Conservation (phyloP, 2,329 filamentous ascomycete species). For the Beauveria australis region DNA sequence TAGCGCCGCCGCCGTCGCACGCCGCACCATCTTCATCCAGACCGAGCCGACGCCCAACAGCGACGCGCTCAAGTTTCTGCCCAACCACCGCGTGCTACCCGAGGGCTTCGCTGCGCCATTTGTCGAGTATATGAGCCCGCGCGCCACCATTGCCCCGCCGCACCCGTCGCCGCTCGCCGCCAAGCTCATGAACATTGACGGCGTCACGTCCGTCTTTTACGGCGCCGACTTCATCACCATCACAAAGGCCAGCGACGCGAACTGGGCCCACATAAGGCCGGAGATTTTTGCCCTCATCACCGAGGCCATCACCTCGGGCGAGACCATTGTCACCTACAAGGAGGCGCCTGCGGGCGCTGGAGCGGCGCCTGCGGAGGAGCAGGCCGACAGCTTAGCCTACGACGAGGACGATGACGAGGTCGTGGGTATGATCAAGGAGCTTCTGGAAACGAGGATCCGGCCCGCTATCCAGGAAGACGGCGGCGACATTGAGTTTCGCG, state of each 20-base stretch:
- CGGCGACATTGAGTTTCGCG: slow-evolving; percentile 91
- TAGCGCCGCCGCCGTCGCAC: slow-evolving; percentile 18
- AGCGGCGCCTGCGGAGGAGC: slow-evolving; percentile 31
- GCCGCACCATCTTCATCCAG: slow-evolving; percentile 88
- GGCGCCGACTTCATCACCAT: slow-evolving; percentile 95
- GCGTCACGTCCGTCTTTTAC: slow-evolving; percentile 91
- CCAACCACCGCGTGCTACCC: slow-evolving; percentile 80
- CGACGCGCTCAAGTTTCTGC: slow-evolving; percentile 95
- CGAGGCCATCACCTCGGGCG: slow-evolving; percentile 77
- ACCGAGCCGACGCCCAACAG: slow-evolving; percentile 89
- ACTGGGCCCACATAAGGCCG: slow-evolving; percentile 92
- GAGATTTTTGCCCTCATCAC: slow-evolving; percentile 95
- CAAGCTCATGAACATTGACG: slow-evolving; percentile 85
- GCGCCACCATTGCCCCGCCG: slow-evolving; percentile 79
- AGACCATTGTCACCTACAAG: slow-evolving; percentile 66
- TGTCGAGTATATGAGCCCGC: slow-evolving; percentile 84
- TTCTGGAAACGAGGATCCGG: slow-evolving; percentile 88
- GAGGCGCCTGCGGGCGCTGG: slow-evolving; percentile 45
- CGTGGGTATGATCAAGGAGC: slow-evolving; percentile 96
- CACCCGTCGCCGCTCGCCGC: slow-evolving; percentile 87
- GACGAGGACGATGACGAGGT: slow-evolving; percentile 90
- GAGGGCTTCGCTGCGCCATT: slow-evolving; percentile 64
- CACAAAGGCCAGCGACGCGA: slow-evolving; percentile 77
- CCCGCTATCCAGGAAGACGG: slow-evolving; percentile 97
- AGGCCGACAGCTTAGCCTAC: slow-evolving; percentile 68